Percentiles rank a stretch among this genome's conserved stretches.
Conservation (phyloP, 306 rosid genomes). For the Chamaecrista fasciculata region DNA sequence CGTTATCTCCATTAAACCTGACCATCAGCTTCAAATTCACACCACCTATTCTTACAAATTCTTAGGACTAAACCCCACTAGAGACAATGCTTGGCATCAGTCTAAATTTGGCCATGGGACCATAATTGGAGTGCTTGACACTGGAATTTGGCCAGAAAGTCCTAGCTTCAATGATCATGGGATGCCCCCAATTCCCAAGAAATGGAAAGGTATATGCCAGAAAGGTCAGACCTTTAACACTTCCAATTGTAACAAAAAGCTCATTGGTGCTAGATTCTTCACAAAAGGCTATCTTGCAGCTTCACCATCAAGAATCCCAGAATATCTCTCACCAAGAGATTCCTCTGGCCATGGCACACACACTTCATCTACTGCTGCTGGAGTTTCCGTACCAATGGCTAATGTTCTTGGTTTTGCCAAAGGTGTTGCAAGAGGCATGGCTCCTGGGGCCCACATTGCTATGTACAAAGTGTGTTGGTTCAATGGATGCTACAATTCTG, state of each 20-base stretch:
- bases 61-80: slow-evolving; percentile 59
- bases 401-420: slow-evolving; percentile 71
- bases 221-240: slow-evolving; percentile 65
- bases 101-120: slow-evolving; percentile 68
- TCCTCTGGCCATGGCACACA: slow-evolving; percentile 91
- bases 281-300: slow-evolving; percentile 72
- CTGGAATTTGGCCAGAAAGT: slow-evolving; percentile 95
- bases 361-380: slow-evolving; percentile 83
- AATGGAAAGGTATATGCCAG: slow-evolving; percentile 87
- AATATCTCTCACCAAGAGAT: slow-evolving; percentile 78
- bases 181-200: slow-evolving; percentile 75
- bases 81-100: slow-evolving; percentile 59
- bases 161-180: slow-evolving; percentile 72
- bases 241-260: slow-evolving; percentile 72
- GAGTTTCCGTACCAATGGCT: slow-evolving; percentile 56
- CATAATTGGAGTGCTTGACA: slow-evolving; percentile 84
- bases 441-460: slow-evolving; percentile 82
- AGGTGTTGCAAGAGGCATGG: slow-evolving; percentile 88
- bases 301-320: slow-evolving; percentile 48
- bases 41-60: slow-evolving; percentile 89
- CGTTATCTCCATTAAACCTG: slow-evolving; percentile 70
- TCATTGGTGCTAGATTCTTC: slow-evolving; percentile 90
- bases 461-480: slow-evolving; percentile 89
- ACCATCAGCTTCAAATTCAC: slow-evolving; percentile 49
- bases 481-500: slow-evolving; percentile 89